Percentiles rank a stretch among this genome's conserved stretches.
These are phyloP conservation scores for Suillus paluster DNA, from an alignment of 768 basidiomycete genomes.

Conservation along the genomic window DNA sequence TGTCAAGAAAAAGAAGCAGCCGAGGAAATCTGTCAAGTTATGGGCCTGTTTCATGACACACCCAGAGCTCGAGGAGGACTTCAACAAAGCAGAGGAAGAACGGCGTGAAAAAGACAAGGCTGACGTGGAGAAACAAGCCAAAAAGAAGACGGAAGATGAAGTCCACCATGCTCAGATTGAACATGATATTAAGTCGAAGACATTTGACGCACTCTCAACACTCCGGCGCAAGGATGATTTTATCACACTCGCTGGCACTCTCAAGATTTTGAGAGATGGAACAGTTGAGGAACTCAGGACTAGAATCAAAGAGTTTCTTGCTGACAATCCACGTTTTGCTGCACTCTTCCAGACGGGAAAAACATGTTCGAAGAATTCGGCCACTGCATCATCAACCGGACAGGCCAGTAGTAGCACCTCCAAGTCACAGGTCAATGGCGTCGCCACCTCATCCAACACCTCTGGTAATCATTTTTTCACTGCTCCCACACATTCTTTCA, in stretches of 20 bases:
- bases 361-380: slow-evolving; percentile 1
- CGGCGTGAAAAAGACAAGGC: slow-evolving; percentile 3
- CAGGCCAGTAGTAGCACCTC: neutral
- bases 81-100: neutral
- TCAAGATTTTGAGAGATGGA: slow-evolving; percentile 1
- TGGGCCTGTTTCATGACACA: neutral
- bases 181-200: neutral
- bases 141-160: slow-evolving; percentile 1
- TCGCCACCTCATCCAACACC: neutral
- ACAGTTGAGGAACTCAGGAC: neutral
- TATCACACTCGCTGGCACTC: neutral
- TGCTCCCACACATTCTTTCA: neutral
- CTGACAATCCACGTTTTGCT: neutral
- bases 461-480: neutral
- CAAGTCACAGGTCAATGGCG: neutral
- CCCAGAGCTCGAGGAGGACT: slow-evolving; percentile 3
- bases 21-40: neutral
- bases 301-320: neutral
- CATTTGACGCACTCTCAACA: slow-evolving; percentile 1
- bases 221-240: neutral
- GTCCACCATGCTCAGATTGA: neutral
- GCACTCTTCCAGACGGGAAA: neutral
- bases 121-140: slow-evolving; percentile 4
- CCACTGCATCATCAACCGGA: neutral
- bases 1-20: neutral